Percentiles rank a stretch among this genome's conserved stretches.
These are phyloP conservation scores for Raffaelea ambrosiae DNA, from an alignment of 2,329 filamentous ascomycete genomes.

Conservation along the genomic window DNA sequence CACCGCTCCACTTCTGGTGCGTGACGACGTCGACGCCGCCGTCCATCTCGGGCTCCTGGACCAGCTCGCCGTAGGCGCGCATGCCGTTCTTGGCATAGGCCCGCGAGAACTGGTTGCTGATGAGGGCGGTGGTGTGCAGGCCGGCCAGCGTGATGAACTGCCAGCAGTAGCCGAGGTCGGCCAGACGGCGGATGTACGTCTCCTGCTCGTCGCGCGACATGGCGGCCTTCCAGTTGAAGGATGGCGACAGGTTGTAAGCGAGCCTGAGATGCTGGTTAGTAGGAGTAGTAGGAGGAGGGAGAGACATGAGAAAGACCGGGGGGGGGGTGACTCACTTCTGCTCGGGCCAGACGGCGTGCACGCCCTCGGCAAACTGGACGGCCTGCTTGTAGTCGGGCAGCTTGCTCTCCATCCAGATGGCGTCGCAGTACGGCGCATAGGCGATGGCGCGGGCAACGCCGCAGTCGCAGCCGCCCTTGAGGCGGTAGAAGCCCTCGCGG, in stretches of 20 bases:
- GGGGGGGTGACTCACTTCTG: slow-evolving; percentile 63
- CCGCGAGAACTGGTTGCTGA: slow-evolving; percentile 79
- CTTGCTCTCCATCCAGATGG: slow-evolving; percentile 99
- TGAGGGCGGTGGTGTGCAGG: slow-evolving; percentile 89
- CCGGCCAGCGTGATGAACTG: slow-evolving; percentile 99
- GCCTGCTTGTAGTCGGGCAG: slow-evolving; percentile 87
- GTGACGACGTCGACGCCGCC: slow-evolving; percentile 87
- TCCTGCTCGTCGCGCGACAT: slow-evolving; percentile 90
- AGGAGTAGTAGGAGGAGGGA: neutral
- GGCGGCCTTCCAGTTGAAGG: slow-evolving; percentile 99
- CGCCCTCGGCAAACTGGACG: slow-evolving; percentile 84
- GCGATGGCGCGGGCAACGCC: slow-evolving; percentile 85
- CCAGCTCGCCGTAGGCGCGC: slow-evolving; percentile 92
- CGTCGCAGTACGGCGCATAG: slow-evolving; percentile 86
- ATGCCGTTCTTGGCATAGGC: slow-evolving; percentile 78
- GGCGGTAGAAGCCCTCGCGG: slow-evolving; percentile 89
- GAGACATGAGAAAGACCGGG: neutral
- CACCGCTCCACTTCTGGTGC: slow-evolving; percentile 98
- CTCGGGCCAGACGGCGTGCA: slow-evolving; percentile 91
- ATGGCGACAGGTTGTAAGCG: slow-evolving; percentile 95
- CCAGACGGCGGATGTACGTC: slow-evolving; percentile 91
- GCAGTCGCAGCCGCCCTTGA: slow-evolving; percentile 84
- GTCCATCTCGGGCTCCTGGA: slow-evolving; percentile 97
- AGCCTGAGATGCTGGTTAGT: slow-evolving; percentile 45
- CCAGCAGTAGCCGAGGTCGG: slow-evolving; percentile 90